Conservation (phyloP, 306 rosid genomes). For the Casuarina cunninghamiana region DNA sequence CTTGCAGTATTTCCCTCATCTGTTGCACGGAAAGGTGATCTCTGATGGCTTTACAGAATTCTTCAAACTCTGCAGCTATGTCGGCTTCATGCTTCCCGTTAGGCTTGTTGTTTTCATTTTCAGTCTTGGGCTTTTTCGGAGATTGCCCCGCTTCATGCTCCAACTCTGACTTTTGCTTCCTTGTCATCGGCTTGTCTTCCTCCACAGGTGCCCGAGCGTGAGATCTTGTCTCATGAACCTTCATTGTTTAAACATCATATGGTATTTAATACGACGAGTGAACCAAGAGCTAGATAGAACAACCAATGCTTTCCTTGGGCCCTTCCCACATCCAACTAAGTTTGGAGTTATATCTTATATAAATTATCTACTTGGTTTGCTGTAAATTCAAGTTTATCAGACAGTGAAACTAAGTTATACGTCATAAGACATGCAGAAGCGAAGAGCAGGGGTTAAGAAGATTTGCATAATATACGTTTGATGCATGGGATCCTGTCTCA, state of each 20-base stretch:
- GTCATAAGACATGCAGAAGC: background rate
- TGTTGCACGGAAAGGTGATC: slow-evolving; percentile 61
- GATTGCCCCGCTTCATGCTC: slow-evolving; percentile 57
- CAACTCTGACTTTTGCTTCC: slow-evolving; percentile 83
- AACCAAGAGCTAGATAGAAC: no score
- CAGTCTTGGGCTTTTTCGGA: slow-evolving; percentile 64
- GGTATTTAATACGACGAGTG: background rate
- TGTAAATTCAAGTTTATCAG: background rate
- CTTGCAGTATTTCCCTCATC: slow-evolving; percentile 54
- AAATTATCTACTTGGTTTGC: no score
- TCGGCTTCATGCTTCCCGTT: slow-evolving; percentile 42
- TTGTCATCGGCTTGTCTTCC: slow-evolving; percentile 71
- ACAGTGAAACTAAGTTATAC: background rate
- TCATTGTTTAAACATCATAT: slow-evolving; percentile 8
- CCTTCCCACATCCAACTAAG: no score
- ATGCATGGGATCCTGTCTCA: no score
- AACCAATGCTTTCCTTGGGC: no score
- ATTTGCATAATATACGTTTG: background rate
- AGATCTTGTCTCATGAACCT: slow-evolving; percentile 77
- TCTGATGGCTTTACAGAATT: slow-evolving; percentile 45
- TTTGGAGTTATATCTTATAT: no score
- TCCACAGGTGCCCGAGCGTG: slow-evolving; percentile 56
- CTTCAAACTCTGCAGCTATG: slow-evolving; percentile 48
- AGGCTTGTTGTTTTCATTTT: slow-evolving; percentile 42
- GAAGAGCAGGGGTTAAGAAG: background rate